Evolutionary conservation across 768 basidiomycete genomes (phyloP), one percentile per base, ranked within the genome.

Genomic region (Thelephora ganbajun): DNA sequence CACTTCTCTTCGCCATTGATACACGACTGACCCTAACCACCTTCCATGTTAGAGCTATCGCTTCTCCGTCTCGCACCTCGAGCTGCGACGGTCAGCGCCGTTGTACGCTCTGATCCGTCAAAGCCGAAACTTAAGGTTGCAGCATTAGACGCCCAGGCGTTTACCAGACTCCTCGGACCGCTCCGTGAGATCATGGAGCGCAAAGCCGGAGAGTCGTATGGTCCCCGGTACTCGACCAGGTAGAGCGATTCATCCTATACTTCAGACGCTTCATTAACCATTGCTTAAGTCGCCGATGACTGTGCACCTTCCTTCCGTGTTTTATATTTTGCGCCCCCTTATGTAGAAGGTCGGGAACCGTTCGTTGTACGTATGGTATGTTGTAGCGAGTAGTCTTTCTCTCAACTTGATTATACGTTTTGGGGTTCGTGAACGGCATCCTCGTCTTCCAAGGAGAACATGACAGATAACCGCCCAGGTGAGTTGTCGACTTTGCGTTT

Each of bases 11-110:
- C 19, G 43, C 33, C 13, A 35, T 34, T 14, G 39, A 26, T 45
- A 43, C 47, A 16, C 22, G 12, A 34, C 46, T 56, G 44, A 61
- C 33, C 19, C 46, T 56, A 43, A 61, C 33, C 19, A 36, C 6
- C 11, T 48, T 50, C 14, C 30, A 11, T 34, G 45, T 35, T 65
- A 98, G 94, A 99, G 63, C 70, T 99, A 11, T 91, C 94, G 6
- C 69, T 99, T 19, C 73, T 99, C 48, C 83, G 85, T 50, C 73
- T 83, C 11, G 86, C 83, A 36, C 91, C 92, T 13, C 85, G 94
- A 43, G 93, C 93, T 1, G 94, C 94, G n/a, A 97, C 93, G 12
- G 92, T 99, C 49, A 89, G 89, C 53, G 91, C 91, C 3, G 63
- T 82, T 13, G 61, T 66, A 44, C 71, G 81, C 7, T 53, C 53